These are phyloP conservation scores for Rhizopogon salebrosus DNA, from an alignment of 768 basidiomycete genomes.

Conservation along the genomic window DNA sequence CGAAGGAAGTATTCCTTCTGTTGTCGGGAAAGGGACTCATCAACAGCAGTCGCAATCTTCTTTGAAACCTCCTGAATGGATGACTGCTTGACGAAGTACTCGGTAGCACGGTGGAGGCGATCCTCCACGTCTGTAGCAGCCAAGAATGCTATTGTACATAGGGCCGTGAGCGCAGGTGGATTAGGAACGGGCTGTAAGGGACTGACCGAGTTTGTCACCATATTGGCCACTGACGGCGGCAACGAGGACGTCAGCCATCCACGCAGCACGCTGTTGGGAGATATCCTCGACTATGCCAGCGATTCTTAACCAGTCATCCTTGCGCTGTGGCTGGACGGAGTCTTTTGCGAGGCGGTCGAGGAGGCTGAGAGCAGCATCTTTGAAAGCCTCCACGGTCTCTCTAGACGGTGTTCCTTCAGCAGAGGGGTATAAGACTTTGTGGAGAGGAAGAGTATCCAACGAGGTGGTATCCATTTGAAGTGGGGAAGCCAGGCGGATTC, in stretches of 20 bases:
- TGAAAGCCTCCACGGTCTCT: slow-evolving; percentile 62
- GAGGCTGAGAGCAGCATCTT: slow-evolving; percentile 57
- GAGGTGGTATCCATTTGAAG: slow-evolving; percentile 23
- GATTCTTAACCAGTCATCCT: slow-evolving; percentile 67
- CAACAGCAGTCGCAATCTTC: slow-evolving; percentile 76
- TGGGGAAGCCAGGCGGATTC: slow-evolving; percentile 50
- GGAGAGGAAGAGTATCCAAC: slow-evolving; percentile 30
- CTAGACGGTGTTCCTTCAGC: slow-evolving; percentile 39
- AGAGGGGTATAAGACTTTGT: slow-evolving; percentile 43
- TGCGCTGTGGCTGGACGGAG: slow-evolving; percentile 38
- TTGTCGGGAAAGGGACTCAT: slow-evolving; percentile 81
- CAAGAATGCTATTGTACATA: slow-evolving; percentile 45
- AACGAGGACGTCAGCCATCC: slow-evolving; percentile 77
- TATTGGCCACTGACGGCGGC: slow-evolving; percentile 54
- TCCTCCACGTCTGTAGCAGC: slow-evolving; percentile 53
- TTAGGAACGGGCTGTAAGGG: background rate
- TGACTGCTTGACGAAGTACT: slow-evolving; percentile 67
- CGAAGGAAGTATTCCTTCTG: slow-evolving; percentile 86
- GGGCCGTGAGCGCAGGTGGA: background rate
- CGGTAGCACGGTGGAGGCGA: slow-evolving; percentile 61
- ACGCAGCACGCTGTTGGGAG: slow-evolving; percentile 54
- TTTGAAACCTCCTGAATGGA: slow-evolving; percentile 78
- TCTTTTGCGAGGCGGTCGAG: slow-evolving; percentile 58
- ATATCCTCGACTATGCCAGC: slow-evolving; percentile 70
- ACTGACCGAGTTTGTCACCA: slow-evolving; percentile 65